Percentiles rank a stretch among this genome's conserved stretches.
Conservation (phyloP, 2,329 filamentous ascomycete species). For the Penicillium decumbens region DNA sequence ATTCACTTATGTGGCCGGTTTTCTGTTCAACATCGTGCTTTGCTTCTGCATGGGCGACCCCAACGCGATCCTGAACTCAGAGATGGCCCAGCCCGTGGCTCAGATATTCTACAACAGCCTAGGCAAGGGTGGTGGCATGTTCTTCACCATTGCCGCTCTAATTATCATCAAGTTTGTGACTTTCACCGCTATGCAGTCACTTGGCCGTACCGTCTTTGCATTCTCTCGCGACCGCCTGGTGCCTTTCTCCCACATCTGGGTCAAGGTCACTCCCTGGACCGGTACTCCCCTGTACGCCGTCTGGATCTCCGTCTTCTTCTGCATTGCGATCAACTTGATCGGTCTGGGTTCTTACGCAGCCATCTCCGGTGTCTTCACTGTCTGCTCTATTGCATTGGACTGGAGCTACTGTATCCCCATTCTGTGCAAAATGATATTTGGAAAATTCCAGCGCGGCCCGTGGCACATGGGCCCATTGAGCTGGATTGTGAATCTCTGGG, state of each 20-base stretch:
- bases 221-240: conserved; percentile 52
- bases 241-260: conserved; percentile 48
- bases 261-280: conserved; percentile 47
- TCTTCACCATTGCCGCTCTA: conserved; percentile 55
- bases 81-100: conserved; percentile 52
- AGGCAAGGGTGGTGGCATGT: conserved; percentile 50
- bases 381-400: conserved; percentile 44
- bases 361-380: conserved; percentile 44
- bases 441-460: conserved; percentile 49
- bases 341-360: conserved; percentile 45
- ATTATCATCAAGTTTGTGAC: conserved; percentile 57
- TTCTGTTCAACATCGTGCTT: conserved; percentile 56
- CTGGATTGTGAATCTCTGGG: conserved; percentile 45
- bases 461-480: conserved; percentile 49
- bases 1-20: conserved; percentile 54
- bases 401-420: conserved; percentile 56
- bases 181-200: conserved; percentile 54
- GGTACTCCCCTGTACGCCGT: conserved; percentile 52
- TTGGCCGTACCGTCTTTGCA: conserved; percentile 53
- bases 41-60: conserved; percentile 55
- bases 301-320: conserved; percentile 54
- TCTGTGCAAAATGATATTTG: conserved; percentile 49
- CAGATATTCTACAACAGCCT: conserved; percentile 58
- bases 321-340: conserved; percentile 56
- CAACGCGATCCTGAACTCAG: conserved; percentile 42